These are phyloP conservation scores for Chlorella sp. DNA, from an alignment of 139 green algal genomes.

Conservation along the genomic window DNA sequence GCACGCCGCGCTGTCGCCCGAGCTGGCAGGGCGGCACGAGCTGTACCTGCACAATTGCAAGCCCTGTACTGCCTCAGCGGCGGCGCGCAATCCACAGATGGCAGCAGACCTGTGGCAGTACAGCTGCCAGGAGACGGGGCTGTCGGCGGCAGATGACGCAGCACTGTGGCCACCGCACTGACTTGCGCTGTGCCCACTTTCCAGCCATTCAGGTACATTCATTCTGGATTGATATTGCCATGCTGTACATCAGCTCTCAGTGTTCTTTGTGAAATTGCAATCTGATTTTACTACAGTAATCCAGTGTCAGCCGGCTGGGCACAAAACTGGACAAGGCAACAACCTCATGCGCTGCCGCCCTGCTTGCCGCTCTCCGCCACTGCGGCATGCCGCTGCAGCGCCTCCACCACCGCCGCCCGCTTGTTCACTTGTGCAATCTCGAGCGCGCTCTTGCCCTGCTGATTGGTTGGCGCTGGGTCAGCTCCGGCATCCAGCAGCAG, in stretches of 20 bases:
- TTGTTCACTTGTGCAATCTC: constrained; percentile 98
- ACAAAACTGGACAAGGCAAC: no score
- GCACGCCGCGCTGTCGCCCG: constrained; percentile 24
- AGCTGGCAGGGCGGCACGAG: constrained; percentile 16
- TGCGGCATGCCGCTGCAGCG: constrained; percentile 51
- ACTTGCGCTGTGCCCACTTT: no score
- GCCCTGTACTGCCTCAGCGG: neutral
- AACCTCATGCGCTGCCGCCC: neutral
- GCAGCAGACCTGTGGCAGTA: constrained; percentile 35
- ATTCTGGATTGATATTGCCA: no score
- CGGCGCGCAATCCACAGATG: constrained; percentile 24
- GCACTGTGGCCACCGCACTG: constrained; percentile 38
- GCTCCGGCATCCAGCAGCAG: constrained; percentile 47
- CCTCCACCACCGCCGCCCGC: constrained; percentile 76
- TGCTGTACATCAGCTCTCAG: no score
- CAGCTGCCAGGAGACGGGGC: constrained; percentile 23
- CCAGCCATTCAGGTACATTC: no score
- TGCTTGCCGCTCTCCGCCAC: no score
- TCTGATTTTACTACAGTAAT: no score
- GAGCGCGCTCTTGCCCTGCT: constrained; percentile 91
- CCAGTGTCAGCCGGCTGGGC: no score
- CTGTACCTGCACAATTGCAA: constrained; percentile 46
- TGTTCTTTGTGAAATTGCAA: no score
- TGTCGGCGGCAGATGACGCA: constrained; percentile 21
- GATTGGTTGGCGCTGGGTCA: constrained; percentile 70